Base-by-base conservation (phyloP, 441 rosid genomes). In the Macaranga tanarius region DNA sequence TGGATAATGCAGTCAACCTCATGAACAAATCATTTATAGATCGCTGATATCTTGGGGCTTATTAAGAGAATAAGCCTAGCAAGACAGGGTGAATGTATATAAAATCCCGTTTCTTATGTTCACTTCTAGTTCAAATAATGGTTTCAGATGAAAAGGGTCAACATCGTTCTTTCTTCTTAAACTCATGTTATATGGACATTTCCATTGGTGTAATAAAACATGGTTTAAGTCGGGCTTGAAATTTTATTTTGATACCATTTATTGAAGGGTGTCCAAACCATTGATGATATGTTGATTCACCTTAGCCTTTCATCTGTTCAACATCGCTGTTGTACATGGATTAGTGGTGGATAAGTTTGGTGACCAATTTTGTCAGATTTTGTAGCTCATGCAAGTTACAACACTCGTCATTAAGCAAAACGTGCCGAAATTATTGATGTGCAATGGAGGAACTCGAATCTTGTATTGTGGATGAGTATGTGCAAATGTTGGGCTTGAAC, bases 1-100 rank as follows among this genome's bases (percentile, higher is more conserved):
- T 91, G 98, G 98, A 93, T 58, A 83, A 88, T 25, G 98, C 96
- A 16, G 90, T 90, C 23, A 78, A 83, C 79, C 87, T 91, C 80
- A 93, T 91, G 96, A 83, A 93, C 81, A 90, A 91, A 82, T 90
- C 97, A 3, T 93, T 93, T 80, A 81, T 86, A 19, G 97, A 90
- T 80, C 94, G 92, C 73, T 82, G 80, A 84, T 59, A 23, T 77
- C 26, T 31, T 28, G 52, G 51, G 63, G 64, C 51, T 51, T 71
- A 12, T 69, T 3, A 48, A 60, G 54, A 58, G 70, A 69, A 64
- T 73, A 68, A 40, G 50, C 62, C 65, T 56, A 63, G 74, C 62
- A 50, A 64, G 54, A 65, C 65, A 44, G 72, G 47, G 72, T 71
- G 64, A 65, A 26, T 76, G 65, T 73, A 73, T 31, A 79, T 74